A percentile compares a stretch with the other conserved stretches of the same genome.
Evolutionary conservation across 176 grass and related monocot species (phyloP).

Genomic region (Canna indica): DNA sequence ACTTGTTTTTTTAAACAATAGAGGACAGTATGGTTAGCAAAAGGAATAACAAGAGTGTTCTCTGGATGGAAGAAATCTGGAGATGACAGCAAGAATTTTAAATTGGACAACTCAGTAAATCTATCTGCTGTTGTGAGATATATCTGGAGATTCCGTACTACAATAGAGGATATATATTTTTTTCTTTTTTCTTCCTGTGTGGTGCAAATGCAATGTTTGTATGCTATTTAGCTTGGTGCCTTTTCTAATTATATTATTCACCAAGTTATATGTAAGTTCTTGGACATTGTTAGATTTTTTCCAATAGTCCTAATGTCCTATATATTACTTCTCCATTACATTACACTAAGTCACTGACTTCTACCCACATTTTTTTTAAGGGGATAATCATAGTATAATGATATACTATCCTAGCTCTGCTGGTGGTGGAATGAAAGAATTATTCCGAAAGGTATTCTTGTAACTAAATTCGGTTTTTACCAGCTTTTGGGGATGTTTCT

Average conservation of each 20-base stretch:
- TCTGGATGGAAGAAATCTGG: too few species aligned
- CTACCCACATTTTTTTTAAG: conserved; percentile 32
- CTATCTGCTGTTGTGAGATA: too few species aligned
- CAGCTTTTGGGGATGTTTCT: not conserved
- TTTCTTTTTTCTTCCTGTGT: too few species aligned
- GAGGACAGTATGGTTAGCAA: too few species aligned
- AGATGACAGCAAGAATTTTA: too few species aligned
- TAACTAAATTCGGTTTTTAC: conserved; percentile 17
- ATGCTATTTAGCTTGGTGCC: not conserved
- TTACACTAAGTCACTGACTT: not conserved
- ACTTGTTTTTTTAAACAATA: too few species aligned
- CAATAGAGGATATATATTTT: too few species aligned
- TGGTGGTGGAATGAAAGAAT: conserved; percentile 97
- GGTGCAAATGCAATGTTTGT: too few species aligned
- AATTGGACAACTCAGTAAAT: too few species aligned
- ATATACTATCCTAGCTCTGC: conserved; percentile 98
- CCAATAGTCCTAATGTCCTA: not conserved
- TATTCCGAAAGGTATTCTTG: conserved; percentile 69
- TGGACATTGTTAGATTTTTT: not conserved
- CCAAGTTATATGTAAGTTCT: not conserved
- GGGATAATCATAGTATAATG: conserved; percentile 95
- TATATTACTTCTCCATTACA: not conserved
- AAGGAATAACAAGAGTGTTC: too few species aligned
- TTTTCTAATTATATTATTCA: not conserved
- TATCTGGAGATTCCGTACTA: too few species aligned